Percentiles rank a stretch among this genome's conserved stretches.
Evolutionary conservation across 140 eudicot genomes (phyloP).

Genomic region (Ambrosia hybrid): DNA sequence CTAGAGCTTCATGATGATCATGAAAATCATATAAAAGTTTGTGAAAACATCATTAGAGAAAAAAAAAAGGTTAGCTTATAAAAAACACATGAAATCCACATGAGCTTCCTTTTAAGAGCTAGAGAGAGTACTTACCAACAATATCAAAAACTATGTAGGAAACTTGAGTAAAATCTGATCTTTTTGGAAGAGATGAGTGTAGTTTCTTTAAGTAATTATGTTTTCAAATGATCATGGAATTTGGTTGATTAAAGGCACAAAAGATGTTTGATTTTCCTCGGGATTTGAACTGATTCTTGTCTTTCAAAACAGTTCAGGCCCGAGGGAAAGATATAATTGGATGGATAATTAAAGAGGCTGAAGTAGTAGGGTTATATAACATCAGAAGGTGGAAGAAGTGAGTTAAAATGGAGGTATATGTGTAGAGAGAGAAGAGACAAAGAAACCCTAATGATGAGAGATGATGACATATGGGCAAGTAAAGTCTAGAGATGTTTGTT

Average conservation of each 20-base stretch:
- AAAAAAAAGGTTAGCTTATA: not conserved
- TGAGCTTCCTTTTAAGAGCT: not conserved
- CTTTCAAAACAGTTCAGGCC: not conserved
- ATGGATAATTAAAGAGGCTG: no score
- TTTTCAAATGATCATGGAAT: slow-evolving; percentile 16
- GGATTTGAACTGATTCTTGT: slow-evolving; percentile 22
- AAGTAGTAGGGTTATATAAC: slow-evolving; percentile 32
- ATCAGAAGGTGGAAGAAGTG: slow-evolving; percentile 22
- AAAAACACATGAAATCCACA: not conserved
- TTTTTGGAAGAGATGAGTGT: not conserved
- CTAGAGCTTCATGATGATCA: slow-evolving; percentile 26
- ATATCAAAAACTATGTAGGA: slow-evolving; percentile 5
- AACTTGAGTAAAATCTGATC: not conserved
- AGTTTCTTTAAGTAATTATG: slow-evolving; percentile 2
- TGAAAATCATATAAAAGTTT: not conserved
- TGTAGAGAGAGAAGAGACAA: slow-evolving; percentile 23
- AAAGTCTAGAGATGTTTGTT: slow-evolving; percentile 21
- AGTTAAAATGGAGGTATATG: not conserved
- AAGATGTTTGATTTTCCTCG: slow-evolving; percentile 6
- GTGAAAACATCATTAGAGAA: not conserved
- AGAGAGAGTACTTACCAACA: slow-evolving; percentile 8
- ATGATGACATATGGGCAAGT: slow-evolving; percentile 37
- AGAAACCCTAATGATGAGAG: slow-evolving; percentile 68
- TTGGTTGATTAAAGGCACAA: not conserved
- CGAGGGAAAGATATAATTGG: no score